These are phyloP conservation scores for Candida dubliniensis DNA, from an alignment of 1,139 yeast genomes.

Conservation along the genomic window DNA sequence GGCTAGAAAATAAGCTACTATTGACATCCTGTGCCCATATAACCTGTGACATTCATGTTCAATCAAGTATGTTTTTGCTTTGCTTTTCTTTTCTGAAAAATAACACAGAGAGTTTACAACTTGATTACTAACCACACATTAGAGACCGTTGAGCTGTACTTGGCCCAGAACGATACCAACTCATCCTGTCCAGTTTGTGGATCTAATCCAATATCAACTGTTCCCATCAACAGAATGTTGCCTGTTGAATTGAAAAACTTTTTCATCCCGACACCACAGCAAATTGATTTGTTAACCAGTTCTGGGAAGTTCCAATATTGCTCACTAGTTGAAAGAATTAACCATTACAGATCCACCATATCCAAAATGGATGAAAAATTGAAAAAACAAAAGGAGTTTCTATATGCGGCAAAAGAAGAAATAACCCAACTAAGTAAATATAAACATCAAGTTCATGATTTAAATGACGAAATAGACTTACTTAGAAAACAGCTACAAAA, in stretches of 20 bases:
- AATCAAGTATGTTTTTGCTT: slow-evolving; percentile 15
- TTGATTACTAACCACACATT: not conserved
- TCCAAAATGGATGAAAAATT: slow-evolving; percentile 14
- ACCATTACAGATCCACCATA: slow-evolving; percentile 11
- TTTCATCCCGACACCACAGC: slow-evolving; percentile 19
- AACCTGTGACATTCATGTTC: slow-evolving; percentile 21
- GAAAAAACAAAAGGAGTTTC: slow-evolving; percentile 15
- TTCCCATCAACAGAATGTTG: slow-evolving; percentile 13
- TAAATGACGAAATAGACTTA: slow-evolving; percentile 7
- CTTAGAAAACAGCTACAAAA: slow-evolving; percentile 8
- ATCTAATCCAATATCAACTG: slow-evolving; percentile 13
- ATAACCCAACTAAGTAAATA: slow-evolving; percentile 15
- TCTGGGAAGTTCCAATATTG: slow-evolving; percentile 18
- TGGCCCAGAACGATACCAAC: not conserved
- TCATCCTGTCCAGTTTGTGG: slow-evolving; percentile 18
- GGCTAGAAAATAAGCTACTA: slow-evolving; percentile 9
- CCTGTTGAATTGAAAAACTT: slow-evolving; percentile 17
- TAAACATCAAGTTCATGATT: slow-evolving; percentile 11
- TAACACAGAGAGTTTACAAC: not conserved
- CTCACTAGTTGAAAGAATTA: slow-evolving; percentile 15
- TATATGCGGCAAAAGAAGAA: slow-evolving; percentile 21
- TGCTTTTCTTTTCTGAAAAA: not conserved
- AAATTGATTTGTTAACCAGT: slow-evolving; percentile 17
- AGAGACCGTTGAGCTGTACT: not conserved
- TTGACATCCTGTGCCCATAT: slow-evolving; percentile 30